Evolutionary conservation across 768 basidiomycete genomes (phyloP).

Genomic region (Russula griseocarnosa): DNA sequence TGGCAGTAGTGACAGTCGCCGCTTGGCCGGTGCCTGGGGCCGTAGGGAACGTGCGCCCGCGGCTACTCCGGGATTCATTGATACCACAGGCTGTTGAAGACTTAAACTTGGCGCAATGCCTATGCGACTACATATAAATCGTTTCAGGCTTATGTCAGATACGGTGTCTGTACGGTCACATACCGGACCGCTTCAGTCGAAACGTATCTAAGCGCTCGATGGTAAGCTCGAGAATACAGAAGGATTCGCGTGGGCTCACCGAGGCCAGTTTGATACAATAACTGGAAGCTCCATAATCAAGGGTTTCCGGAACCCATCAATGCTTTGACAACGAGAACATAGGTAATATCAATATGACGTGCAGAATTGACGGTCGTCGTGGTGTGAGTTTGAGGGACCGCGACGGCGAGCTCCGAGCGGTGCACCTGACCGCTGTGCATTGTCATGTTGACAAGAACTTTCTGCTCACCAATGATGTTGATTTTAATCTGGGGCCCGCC

Average conservation of each 20-base stretch:
- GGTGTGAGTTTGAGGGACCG: slow-evolving; percentile 68
- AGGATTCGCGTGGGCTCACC: slow-evolving; percentile 42
- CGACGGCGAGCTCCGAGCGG: slow-evolving; percentile 67
- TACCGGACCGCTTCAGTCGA: slow-evolving; percentile 66
- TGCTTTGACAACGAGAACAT: slow-evolving; percentile 72
- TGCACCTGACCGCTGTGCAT: slow-evolving; percentile 69
- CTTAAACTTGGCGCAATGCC: slow-evolving; percentile 44
- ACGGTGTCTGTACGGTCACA: background rate
- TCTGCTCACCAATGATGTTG: slow-evolving; percentile 60
- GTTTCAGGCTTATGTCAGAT: background rate
- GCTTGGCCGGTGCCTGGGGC: background rate
- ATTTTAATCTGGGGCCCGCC: slow-evolving; percentile 54
- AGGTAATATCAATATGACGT: slow-evolving; percentile 81
- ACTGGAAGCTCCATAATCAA: slow-evolving; percentile 72
- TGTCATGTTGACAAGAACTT: slow-evolving; percentile 66
- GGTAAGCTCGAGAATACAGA: slow-evolving; percentile 7
- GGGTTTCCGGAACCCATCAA: slow-evolving; percentile 64
- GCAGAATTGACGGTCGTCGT: slow-evolving; percentile 80
- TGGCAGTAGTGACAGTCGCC: slow-evolving; percentile 9
- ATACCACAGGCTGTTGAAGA: slow-evolving; percentile 25
- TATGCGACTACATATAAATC: slow-evolving; percentile 41
- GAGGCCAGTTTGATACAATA: slow-evolving; percentile 82
- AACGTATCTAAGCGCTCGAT: slow-evolving; percentile 48
- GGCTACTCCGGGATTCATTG: slow-evolving; percentile 12
- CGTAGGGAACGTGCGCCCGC: slow-evolving; percentile 14